Conservation (phyloP, 805 yeast species). For the Sugiyamaella qingdaonensis region DNA sequence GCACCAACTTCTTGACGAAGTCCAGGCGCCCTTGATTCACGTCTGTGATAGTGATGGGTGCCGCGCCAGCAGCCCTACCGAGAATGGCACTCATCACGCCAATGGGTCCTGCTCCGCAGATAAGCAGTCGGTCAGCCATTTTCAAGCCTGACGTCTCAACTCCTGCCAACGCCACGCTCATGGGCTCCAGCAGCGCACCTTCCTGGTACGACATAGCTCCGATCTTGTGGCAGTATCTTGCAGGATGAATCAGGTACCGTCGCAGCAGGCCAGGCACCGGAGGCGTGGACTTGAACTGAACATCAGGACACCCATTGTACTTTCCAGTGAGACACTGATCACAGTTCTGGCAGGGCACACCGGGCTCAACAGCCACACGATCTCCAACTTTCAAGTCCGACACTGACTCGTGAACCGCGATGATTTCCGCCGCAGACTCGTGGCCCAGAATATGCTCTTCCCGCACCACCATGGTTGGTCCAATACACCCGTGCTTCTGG, state of each 20-base stretch:
- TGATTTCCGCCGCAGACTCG: slow-evolving; percentile 49
- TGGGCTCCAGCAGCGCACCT: slow-evolving; percentile 55
- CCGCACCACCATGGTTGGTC: slow-evolving; percentile 48
- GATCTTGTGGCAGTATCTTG: slow-evolving; percentile 35
- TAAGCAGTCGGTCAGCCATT: slow-evolving; percentile 46
- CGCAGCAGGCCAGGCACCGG: slow-evolving; percentile 36
- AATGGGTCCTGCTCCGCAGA: slow-evolving; percentile 60
- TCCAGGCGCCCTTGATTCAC: slow-evolving; percentile 41
- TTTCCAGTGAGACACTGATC: slow-evolving; percentile 33
- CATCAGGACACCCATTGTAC: slow-evolving; percentile 37
- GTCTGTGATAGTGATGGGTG: slow-evolving; percentile 50
- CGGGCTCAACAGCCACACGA: slow-evolving; percentile 44
- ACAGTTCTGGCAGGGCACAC: slow-evolving; percentile 44
- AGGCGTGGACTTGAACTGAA: slow-evolving; percentile 37
- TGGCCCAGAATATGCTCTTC: slow-evolving; percentile 63
- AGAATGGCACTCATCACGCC: slow-evolving; percentile 47
- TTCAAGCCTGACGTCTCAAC: slow-evolving; percentile 44
- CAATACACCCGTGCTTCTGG: slow-evolving; percentile 62
- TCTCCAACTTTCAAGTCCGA: slow-evolving; percentile 45
- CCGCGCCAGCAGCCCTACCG: slow-evolving; percentile 51
- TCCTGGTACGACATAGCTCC: slow-evolving; percentile 44
- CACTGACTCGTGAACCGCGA: slow-evolving; percentile 49
- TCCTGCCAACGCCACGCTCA: slow-evolving; percentile 52
- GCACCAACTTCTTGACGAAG: slow-evolving; percentile 45
- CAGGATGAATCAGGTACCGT: slow-evolving; percentile 36